These are phyloP conservation scores for Sporothrix brasiliensis DNA, from an alignment of 2,329 filamentous ascomycete species.

Conservation along the genomic window DNA sequence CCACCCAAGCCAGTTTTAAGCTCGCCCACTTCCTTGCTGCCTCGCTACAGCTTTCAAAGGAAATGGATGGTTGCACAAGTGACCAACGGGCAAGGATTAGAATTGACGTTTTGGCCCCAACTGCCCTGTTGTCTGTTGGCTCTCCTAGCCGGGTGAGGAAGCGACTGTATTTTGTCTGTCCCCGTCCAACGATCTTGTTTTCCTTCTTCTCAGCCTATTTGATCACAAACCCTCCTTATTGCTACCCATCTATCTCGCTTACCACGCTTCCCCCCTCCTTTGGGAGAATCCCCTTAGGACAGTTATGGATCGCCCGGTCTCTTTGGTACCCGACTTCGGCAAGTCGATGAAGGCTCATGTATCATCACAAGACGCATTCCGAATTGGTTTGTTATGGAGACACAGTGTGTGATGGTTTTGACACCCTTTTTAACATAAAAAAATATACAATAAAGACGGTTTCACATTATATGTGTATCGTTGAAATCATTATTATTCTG, in stretches of 20 bases:
- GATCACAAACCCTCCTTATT: neutral
- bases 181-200: neutral
- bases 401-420: too few relatives aligned
- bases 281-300: neutral
- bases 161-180: neutral
- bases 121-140: constrained; percentile 5
- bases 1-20: too few relatives aligned
- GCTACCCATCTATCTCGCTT: neutral
- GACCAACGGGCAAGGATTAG: neutral
- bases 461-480: too few relatives aligned
- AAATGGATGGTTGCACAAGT: too few relatives aligned
- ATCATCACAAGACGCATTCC: neutral
- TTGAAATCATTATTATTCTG: too few relatives aligned
- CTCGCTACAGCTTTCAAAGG: too few relatives aligned
- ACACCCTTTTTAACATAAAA: too few relatives aligned
- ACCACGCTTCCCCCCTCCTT: neutral
- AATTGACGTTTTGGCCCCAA: neutral
- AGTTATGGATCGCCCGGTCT: neutral
- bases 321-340: neutral
- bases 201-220: neutral
- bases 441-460: too few relatives aligned
- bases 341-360: neutral
- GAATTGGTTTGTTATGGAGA: too few relatives aligned
- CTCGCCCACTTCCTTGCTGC: too few relatives aligned
- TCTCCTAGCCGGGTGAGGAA: neutral